Base-by-base conservation (phyloP, 148 eudicot species). In the Amaranthus hypochondriacus region DNA sequence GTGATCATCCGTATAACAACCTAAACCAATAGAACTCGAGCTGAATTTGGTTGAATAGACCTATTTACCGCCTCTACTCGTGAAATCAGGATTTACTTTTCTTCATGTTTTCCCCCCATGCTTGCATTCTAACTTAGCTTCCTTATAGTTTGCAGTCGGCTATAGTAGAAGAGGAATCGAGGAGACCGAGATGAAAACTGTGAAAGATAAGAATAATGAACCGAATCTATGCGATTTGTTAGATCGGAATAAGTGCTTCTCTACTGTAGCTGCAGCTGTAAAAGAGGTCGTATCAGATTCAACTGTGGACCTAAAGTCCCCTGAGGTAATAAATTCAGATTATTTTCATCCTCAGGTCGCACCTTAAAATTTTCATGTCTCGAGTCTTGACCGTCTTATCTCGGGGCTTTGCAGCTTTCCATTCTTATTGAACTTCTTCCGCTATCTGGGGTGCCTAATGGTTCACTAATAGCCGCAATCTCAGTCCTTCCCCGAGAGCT, bases 81-180 rank as follows among this genome's bases (percentile, higher is more conserved):
- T 28, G 2, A 28, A 28, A 28, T 28, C 39, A 28, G 39, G 39
- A 28, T 28, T 28, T 28, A 28, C 39, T 28, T 28, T 28, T 28
- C 39, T 28, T 28, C 39, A 28, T 28, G 39, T 28, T 28, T 28
- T 28, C 39, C 39, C 39, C 39, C 39, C 39, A 28, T 28, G 39
- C 39, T 60, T 43, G 56, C 72, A 48, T 9, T 58, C 48, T 73
- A 52, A 74, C 65, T 69, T 49, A 9, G 55, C 21, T 12, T 67
- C 14, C 68, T 9, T 62, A 44, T 74, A 91, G 97, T 91, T 89
- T 91, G 97, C 93, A 81, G 84, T 91, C 65, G 90, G 93, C 56
- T 91, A 86, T 66, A 89, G 84, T 78, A 84, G 93, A 80, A 84
- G 93, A 83, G 93, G 97, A 67, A 72, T 91, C 48, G 97, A 91